A percentile compares a stretch with the other conserved stretches of the same genome.
These are phyloP conservation scores for Poteriospumella lacustris DNA, from an alignment of 108 stramenopile genomes.

Conservation along the genomic window DNA sequence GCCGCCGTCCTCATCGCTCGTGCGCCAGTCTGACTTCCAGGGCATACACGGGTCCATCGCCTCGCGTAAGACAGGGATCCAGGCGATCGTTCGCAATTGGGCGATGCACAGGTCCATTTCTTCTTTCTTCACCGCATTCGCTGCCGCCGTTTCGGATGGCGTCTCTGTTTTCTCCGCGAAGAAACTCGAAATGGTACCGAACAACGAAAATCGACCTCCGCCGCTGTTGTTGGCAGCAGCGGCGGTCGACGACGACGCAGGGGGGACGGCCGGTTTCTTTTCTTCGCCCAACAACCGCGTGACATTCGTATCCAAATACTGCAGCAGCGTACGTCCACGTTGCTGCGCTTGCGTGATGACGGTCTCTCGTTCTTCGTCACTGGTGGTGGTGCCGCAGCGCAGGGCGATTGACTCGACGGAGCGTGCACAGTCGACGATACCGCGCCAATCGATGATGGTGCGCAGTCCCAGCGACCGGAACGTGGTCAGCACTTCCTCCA, in stretches of 20 bases:
- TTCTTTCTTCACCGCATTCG: constrained; percentile 24
- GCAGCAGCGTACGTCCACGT: constrained; percentile 28
- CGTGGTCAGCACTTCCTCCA: constrained; percentile 17
- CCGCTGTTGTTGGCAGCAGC: not conserved
- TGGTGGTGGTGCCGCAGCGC: not conserved
- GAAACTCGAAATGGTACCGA: not conserved
- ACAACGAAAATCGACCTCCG: not conserved
- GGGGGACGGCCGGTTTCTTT: not conserved
- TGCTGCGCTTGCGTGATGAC: no score
- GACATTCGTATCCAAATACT: constrained; percentile 35
- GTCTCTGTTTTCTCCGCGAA: constrained; percentile 4
- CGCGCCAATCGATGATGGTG: constrained; percentile 19
- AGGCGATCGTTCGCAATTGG: constrained; percentile 1
- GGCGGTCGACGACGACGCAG: not conserved
- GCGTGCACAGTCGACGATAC: constrained; percentile 31
- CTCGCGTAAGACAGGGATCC: constrained; percentile 32
- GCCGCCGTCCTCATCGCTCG: no score
- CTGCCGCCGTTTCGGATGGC: constrained; percentile 10
- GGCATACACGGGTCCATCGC: constrained; percentile 31
- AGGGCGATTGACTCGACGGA: constrained; percentile 27
- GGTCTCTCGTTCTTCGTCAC: constrained; percentile 4
- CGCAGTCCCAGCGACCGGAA: constrained; percentile 33
- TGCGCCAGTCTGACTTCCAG: no score
- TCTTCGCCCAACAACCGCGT: constrained; percentile 36
- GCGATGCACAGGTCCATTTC: not conserved